phyloP scores from a whole-genome alignment of 2,329 filamentous ascomycete genomes.

The Fusarium heterosporum region DNA sequence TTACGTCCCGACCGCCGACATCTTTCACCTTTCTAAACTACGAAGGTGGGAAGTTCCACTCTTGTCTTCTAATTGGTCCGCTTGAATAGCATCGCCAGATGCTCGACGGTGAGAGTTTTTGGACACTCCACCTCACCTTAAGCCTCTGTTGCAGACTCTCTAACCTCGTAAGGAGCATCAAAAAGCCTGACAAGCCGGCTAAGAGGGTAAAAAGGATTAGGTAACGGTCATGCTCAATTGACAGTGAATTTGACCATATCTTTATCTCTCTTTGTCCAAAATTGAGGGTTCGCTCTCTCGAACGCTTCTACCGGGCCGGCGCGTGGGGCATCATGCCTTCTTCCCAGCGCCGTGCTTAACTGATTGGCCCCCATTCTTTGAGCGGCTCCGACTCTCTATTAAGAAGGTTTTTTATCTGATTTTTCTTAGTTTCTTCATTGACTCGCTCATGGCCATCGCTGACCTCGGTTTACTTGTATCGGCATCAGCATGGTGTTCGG shows the following conservation, averaged over 20 bases:
- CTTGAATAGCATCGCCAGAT: constrained; percentile 38
- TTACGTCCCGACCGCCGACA: constrained; percentile 43
- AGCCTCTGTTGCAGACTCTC: constrained; percentile 17
- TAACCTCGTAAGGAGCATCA: not conserved
- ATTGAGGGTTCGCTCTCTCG: constrained; percentile 3
- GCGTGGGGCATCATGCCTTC: constrained; percentile 48
- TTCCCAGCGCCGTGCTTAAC: constrained; percentile 46
- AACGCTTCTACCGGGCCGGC: constrained; percentile 40
- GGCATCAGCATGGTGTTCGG: constrained; percentile 31
- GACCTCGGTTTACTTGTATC: constrained; percentile 22
- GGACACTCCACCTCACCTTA: constrained; percentile 43
- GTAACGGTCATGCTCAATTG: not conserved
- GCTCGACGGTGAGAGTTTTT: constrained; percentile 46
- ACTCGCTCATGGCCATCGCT: constrained; percentile 12
- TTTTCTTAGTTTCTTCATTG: constrained; percentile 29
- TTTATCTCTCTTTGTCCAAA: not conserved
- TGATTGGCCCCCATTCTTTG: constrained; percentile 51
- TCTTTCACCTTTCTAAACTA: constrained; percentile 31
- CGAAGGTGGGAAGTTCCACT: constrained; percentile 25
- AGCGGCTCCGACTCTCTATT: constrained; percentile 38
- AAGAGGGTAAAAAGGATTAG: not conserved
- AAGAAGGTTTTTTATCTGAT: constrained; percentile 13
- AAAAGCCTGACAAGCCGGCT: not conserved
- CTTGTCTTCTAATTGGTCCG: constrained; percentile 34
- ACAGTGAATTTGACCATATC: not conserved